A percentile compares a stretch with the other conserved stretches of the same genome.
Conservation (phyloP, 1,139 yeast species). For the Tardiomyces blankii region DNA sequence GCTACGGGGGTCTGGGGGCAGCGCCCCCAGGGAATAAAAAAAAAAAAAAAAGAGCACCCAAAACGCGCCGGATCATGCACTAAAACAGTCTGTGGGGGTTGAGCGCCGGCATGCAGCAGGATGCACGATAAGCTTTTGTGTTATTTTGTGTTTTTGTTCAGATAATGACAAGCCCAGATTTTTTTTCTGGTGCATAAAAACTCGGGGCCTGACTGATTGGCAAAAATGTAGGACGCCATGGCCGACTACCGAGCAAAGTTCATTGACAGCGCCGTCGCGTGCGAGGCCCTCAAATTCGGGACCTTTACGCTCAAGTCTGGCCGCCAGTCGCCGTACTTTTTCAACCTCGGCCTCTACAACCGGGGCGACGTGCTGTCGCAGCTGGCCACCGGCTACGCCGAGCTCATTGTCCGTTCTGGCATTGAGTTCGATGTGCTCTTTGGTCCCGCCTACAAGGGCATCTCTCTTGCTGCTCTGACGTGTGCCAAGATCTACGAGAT, state of each 20-base stretch:
- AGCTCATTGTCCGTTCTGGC: constrained; percentile 70
- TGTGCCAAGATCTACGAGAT: constrained; percentile 86
- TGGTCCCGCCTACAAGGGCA: constrained; percentile 98
- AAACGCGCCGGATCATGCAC: no score
- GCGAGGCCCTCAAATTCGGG: constrained; percentile 79
- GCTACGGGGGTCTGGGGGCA: no score
- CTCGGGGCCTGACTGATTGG: no score
- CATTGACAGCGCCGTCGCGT: constrained; percentile 69
- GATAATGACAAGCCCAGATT: no score
- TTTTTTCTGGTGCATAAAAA: no score
- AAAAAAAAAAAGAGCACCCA: no score
- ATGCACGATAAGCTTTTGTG: no score
- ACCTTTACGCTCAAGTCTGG: constrained; percentile 85
- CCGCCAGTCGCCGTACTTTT: constrained; percentile 89
- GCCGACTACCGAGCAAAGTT: constrained; percentile 24
- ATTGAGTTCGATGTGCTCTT: constrained; percentile 82
- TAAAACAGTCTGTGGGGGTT: no score
- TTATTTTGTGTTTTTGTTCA: no score
- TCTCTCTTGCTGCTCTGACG: constrained; percentile 88
- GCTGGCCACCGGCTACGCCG: constrained; percentile 81
- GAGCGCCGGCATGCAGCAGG: no score
- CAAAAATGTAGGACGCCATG: not conserved
- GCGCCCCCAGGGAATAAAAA: no score
- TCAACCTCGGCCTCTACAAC: constrained; percentile 83
- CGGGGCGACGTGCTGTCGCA: constrained; percentile 69